Conservation (phyloP, 371 early-diverging fungal species). For the Mortierella sp. region DNA sequence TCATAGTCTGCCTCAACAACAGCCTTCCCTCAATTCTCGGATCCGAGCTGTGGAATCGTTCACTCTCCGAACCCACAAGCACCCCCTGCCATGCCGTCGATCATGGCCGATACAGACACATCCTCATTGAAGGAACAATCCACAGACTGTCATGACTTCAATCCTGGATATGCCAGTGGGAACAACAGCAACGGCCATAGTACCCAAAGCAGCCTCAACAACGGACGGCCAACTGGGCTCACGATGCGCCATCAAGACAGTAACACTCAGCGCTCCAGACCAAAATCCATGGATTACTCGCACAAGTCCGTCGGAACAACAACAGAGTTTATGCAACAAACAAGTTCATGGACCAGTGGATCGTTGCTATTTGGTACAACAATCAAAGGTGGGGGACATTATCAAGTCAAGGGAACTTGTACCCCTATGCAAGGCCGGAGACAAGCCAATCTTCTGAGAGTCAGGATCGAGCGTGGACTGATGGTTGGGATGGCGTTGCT, state of each 20-base stretch:
- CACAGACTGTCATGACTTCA: not conserved
- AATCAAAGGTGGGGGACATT: not conserved
- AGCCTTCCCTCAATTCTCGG: no score
- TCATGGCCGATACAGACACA: not conserved
- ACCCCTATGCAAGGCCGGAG: slow-evolving; percentile 30
- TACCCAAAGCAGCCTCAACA: not conserved
- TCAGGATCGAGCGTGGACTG: slow-evolving; percentile 49
- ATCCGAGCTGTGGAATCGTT: no score
- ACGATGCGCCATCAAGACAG: slow-evolving; percentile 17
- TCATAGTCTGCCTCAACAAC: no score
- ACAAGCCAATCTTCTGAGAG: slow-evolving; percentile 38
- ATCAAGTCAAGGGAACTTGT: not conserved
- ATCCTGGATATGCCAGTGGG: not conserved
- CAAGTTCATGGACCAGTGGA: not conserved
- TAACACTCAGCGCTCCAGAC: not conserved
- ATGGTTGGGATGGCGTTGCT: slow-evolving; percentile 50
- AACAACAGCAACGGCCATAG: slow-evolving; percentile 2
- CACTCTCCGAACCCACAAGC: not conserved
- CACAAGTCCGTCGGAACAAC: slow-evolving; percentile 3
- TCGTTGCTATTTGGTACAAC: not conserved
- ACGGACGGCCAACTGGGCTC: not conserved
- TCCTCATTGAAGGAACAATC: not conserved
- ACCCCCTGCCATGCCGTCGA: not conserved
- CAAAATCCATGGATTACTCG: slow-evolving; percentile 14
- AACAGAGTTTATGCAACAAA: not conserved